A percentile compares a stretch with the other conserved stretches of the same genome.
Evolutionary conservation across 169 alveolate species (phyloP).

Genomic region (Cryptosporidium viatorum): DNA sequence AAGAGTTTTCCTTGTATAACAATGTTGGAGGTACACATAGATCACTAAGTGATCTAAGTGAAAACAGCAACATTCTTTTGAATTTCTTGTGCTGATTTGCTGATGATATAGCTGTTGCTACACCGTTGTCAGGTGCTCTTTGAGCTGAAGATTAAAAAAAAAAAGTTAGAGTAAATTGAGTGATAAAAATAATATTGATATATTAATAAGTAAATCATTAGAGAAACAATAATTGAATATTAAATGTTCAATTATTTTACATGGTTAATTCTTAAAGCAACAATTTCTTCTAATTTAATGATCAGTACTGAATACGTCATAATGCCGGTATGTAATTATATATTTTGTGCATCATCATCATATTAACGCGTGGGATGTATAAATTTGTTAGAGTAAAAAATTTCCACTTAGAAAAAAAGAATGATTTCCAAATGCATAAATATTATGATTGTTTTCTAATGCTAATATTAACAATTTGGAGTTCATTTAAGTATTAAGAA

Average conservation of each 20-base stretch:
- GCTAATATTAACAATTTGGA: too few relatives aligned
- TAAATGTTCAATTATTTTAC: background rate
- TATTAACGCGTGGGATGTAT: background rate
- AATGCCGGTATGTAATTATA: background rate
- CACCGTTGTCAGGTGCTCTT: constrained; percentile 90
- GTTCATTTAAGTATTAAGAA: background rate
- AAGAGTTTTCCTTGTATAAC: constrained; percentile 89
- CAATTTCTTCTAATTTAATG: background rate
- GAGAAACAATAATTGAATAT: background rate
- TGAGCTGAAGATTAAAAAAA: constrained; percentile 27
- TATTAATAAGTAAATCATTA: background rate
- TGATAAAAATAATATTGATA: background rate
- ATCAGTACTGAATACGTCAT: background rate
- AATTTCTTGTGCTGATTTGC: constrained; percentile 91
- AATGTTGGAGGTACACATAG: constrained; percentile 90
- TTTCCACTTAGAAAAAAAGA: too few relatives aligned
- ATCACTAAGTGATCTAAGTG: constrained; percentile 91
- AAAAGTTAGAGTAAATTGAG: background rate
- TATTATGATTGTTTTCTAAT: too few relatives aligned
- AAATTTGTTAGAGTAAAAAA: too few relatives aligned
- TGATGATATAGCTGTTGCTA: constrained; percentile 91
- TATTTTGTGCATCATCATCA: background rate
- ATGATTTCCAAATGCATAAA: background rate
- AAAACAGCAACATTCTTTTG: constrained; percentile 92
- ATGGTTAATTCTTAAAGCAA: background rate